A percentile compares a stretch with the other conserved stretches of the same genome.
phyloP scores from a whole-genome alignment of 352 stramenopile species.

The Chrysophaeum taylorii region DNA sequence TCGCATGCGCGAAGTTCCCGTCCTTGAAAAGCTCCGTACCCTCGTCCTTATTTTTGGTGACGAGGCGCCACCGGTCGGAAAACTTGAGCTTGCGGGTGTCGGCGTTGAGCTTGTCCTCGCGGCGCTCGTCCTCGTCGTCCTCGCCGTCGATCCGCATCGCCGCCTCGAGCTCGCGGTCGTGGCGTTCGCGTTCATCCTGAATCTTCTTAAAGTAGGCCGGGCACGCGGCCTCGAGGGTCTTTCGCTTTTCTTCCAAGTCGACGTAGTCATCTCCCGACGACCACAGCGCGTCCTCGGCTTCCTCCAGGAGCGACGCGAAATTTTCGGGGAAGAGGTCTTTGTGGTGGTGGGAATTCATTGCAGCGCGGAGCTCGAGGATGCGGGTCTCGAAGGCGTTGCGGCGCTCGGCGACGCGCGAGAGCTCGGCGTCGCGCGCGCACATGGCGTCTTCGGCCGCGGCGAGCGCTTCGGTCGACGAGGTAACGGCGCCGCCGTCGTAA shows the following conservation, averaged over 20 bases:
- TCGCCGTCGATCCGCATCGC: neutral
- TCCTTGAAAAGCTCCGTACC: slow-evolving; percentile 69
- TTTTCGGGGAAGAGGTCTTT: slow-evolving; percentile 58
- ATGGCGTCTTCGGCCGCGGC: slow-evolving; percentile 46
- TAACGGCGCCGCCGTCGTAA: neutral
- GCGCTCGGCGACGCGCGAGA: slow-evolving; percentile 56
- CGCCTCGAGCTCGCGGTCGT: neutral
- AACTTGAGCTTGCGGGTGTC: slow-evolving; percentile 2
- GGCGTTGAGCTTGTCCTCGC: neutral
- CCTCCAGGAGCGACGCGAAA: slow-evolving; percentile 39
- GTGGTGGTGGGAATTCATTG: slow-evolving; percentile 49
- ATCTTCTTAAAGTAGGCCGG: neutral
- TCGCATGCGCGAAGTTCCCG: slow-evolving; percentile 64
- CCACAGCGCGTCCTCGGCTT: slow-evolving; percentile 70
- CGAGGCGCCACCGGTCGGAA: neutral
- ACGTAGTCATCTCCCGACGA: slow-evolving; percentile 59
- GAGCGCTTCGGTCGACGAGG: too few relatives aligned
- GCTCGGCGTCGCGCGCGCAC: slow-evolving; percentile 50
- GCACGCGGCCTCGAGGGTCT: slow-evolving; percentile 5
- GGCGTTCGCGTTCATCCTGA: neutral
- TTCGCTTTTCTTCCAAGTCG: too few relatives aligned
- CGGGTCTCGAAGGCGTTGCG: slow-evolving; percentile 70
- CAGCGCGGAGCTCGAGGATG: slow-evolving; percentile 68
- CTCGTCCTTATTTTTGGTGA: slow-evolving; percentile 73
- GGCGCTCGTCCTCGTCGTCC: neutral